Evolutionary conservation across 352 stramenopile genomes (phyloP).

Genomic region (Saprolegnia diclina): DNA sequence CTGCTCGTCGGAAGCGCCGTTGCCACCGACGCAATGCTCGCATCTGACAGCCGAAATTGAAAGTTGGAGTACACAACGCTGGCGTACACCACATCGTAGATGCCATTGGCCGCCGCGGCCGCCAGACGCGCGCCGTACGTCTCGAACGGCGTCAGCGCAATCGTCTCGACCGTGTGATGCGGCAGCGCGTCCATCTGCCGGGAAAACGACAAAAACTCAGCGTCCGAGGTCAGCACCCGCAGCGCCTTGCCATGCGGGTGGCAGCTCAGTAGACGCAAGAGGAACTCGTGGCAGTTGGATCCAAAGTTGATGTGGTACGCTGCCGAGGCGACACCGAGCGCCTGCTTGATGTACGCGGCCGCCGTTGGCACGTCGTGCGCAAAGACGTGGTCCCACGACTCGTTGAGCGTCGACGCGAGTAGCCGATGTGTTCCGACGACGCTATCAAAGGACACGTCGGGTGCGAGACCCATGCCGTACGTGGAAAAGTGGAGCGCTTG

Average conservation of each 20-base stretch:
- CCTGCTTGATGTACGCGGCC: not conserved
- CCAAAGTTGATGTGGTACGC: constrained; percentile 24
- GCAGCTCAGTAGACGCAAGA: constrained; percentile 11
- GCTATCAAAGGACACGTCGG: constrained; percentile 13
- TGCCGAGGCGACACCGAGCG: not conserved
- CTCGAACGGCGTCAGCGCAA: not conserved
- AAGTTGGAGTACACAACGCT: constrained; percentile 25
- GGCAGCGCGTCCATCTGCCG: constrained; percentile 8
- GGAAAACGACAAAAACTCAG: constrained; percentile 22
- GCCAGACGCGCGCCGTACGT: constrained; percentile 1
- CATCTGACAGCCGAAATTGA: constrained; percentile 8
- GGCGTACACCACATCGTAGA: constrained; percentile 4
- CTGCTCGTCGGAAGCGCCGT: not conserved
- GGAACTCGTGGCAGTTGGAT: constrained; percentile 22
- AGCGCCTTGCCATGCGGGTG: not conserved
- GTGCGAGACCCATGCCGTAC: constrained; percentile 25
- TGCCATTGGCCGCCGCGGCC: not conserved
- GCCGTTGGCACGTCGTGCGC: constrained; percentile 5
- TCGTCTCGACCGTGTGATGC: not conserved
- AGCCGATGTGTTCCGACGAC: constrained; percentile 3
- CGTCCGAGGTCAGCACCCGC: constrained; percentile 7
- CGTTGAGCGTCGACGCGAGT: constrained; percentile 7
- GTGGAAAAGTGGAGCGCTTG: constrained; percentile 20
- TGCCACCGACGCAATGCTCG: not conserved
- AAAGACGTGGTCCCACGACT: constrained; percentile 10